phyloP scores from a whole-genome alignment of 2,329 filamentous ascomycete species.

The Neonectria neomacrospora region DNA sequence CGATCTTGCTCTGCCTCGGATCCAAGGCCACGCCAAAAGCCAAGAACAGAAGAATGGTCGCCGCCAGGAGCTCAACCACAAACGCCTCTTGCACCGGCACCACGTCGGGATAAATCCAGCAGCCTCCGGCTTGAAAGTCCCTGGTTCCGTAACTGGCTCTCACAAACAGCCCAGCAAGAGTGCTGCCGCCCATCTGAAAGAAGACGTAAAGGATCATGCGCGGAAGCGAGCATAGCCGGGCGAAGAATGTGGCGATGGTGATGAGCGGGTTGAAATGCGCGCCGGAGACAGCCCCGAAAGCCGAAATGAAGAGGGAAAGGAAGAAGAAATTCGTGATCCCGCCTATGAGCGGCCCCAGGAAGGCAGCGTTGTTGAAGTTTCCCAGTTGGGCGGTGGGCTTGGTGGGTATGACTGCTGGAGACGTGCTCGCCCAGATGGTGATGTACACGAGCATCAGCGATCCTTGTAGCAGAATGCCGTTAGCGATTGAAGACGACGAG shows the following conservation, averaged over 20 bases:
- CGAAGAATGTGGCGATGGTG: conserved; percentile 63
- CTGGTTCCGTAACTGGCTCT: conserved; percentile 45
- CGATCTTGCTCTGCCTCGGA: conserved; percentile 59
- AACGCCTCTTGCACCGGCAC: conserved; percentile 50
- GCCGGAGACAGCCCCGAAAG: conserved; percentile 60
- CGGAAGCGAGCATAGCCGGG: conserved; percentile 60
- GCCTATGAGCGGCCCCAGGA: conserved; percentile 46
- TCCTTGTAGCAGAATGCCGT: conserved; percentile 14
- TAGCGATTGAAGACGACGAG: not conserved
- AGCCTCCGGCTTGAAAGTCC: conserved; percentile 47
- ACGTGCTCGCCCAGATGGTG: conserved; percentile 32
- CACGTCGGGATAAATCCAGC: conserved; percentile 41
- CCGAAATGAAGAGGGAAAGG: conserved; percentile 61
- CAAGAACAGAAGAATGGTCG: conserved; percentile 60
- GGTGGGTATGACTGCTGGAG: conserved; percentile 27
- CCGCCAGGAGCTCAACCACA: conserved; percentile 59
- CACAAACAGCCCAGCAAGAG: conserved; percentile 43
- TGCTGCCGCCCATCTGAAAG: conserved; percentile 59
- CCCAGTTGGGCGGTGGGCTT: conserved; percentile 31
- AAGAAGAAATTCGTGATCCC: conserved; percentile 46
- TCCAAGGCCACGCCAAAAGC: conserved; percentile 66
- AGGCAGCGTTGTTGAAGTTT: conserved; percentile 41
- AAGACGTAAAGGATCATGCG: conserved; percentile 60
- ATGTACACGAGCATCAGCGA: conserved; percentile 38
- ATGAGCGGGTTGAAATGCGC: conserved; percentile 66